Evolutionary conservation across 2,329 filamentous ascomycete species (phyloP), one percentile per base, ranked within the genome.

Genomic region (Stemphylium vesicarium): DNA sequence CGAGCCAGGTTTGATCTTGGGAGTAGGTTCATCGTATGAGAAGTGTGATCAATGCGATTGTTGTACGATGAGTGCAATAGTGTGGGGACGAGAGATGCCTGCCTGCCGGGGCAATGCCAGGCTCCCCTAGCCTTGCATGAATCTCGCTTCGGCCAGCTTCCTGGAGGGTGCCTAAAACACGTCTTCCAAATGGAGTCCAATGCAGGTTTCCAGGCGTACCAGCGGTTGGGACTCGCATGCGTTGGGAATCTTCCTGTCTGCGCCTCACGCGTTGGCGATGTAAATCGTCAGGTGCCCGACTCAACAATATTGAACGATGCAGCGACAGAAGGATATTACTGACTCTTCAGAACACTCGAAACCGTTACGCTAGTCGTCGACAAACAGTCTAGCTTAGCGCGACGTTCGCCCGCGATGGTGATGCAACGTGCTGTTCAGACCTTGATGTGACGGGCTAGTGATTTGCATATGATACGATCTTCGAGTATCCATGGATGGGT

Each of bases 11-110:
- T 18, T 26, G 26, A 50, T 13, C 38, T n/a, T 18, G 20, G 15
- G n/a, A 15, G 26, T 42, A 20, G 47, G 41, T 13, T 24, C 13
- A 35, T 50, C 38, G 47, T 36, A 50, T 26, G 31, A 42, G 38
- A 20, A 32, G 32, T 50, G 37, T 42, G 26, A 42, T n/a, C 24
- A 35, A 18, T 50, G 15, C 20, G 38, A 16, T 12, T 36, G 29
- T 50, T 42, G 26, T 50, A 16, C 47, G 31, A 42, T 42, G 40
- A 24, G 22, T 2, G 18, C 35, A 18, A 32, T 16, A 49, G 37
- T 49, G 29, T 32, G 37, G 46, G 20, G 20, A 49, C 37, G 37
- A 13, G 24, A 18, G 47, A 24, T 20, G n/a, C 15, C 32, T 41
- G 31, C 47, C 47, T 3, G 20, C n/a, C n/a, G 32, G 47, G 47